A percentile compares a stretch with the other conserved stretches of the same genome.
phyloP scores from a whole-genome alignment of 2,329 filamentous ascomycete species.

The Epichloe bromicola region DNA sequence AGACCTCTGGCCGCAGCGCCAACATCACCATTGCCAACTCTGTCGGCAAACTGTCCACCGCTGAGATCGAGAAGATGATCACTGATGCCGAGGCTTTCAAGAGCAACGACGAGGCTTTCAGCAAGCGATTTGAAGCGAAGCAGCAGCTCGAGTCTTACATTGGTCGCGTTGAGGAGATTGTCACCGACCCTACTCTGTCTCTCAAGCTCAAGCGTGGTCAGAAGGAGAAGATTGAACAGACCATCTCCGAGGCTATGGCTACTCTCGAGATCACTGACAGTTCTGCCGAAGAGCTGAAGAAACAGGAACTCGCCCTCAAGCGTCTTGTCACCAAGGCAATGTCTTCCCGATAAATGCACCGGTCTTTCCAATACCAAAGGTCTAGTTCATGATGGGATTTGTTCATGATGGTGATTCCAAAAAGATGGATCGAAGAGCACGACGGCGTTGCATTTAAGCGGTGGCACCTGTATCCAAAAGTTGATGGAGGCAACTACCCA shows the following conservation, averaged over 20 bases:
- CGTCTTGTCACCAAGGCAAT: slow-evolving; percentile 96
- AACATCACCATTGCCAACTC: slow-evolving; percentile 99
- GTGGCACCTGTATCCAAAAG: slow-evolving; percentile 4
- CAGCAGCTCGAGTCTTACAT: slow-evolving; percentile 99
- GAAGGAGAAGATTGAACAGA: slow-evolving; percentile 99
- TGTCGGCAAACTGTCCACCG: slow-evolving; percentile 89
- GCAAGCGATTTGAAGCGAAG: slow-evolving; percentile 97
- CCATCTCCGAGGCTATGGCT: slow-evolving; percentile 93
- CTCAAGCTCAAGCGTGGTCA: slow-evolving; percentile 97
- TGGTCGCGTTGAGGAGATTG: slow-evolving; percentile 94
- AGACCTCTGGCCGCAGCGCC: slow-evolving; percentile 91
- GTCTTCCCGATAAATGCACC: slow-evolving; percentile 62
- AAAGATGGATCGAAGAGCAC: slow-evolving; percentile 1
- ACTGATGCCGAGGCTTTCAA: slow-evolving; percentile 97
- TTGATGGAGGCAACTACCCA: slow-evolving; percentile 2
- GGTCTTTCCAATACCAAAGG: neutral
- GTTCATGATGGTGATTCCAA: slow-evolving; percentile 1
- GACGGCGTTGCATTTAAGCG: slow-evolving; percentile 5
- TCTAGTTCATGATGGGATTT: neutral
- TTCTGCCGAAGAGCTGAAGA: slow-evolving; percentile 88
- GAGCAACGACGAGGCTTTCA: slow-evolving; percentile 93
- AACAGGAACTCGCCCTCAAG: slow-evolving; percentile 98
- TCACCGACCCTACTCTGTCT: slow-evolving; percentile 89
- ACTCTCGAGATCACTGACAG: slow-evolving; percentile 94
- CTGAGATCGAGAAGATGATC: slow-evolving; percentile 97